Evolutionary conservation across 768 basidiomycete species (phyloP).

Genomic region (Phaffia australis): DNA sequence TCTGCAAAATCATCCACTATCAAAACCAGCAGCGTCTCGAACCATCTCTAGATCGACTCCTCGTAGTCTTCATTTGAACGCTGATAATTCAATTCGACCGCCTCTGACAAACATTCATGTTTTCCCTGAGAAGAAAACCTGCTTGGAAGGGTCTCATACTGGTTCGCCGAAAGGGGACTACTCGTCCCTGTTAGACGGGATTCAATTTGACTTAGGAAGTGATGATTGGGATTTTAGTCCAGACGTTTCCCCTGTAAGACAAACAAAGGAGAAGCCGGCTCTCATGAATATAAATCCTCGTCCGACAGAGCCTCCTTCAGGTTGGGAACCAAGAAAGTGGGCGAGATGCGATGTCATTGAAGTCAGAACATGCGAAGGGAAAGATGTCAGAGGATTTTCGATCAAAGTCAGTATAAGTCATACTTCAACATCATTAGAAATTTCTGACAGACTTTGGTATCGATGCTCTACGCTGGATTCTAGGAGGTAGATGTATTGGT

Average conservation of each 20-base stretch:
- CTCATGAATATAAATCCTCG: constrained; percentile 5
- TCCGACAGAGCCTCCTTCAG: background rate
- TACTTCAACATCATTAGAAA: too few species aligned
- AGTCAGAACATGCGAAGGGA: background rate
- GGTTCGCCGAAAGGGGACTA: background rate
- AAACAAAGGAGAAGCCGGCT: background rate
- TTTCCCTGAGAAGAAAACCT: constrained; percentile 6
- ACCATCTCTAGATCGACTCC: too few species aligned
- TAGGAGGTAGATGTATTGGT: constrained; percentile 6
- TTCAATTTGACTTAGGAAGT: background rate
- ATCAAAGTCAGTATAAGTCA: background rate
- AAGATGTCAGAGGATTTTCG: background rate
- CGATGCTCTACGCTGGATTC: background rate
- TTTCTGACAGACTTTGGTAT: background rate
- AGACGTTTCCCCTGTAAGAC: background rate
- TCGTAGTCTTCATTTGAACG: too few species aligned
- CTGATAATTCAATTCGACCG: too few species aligned
- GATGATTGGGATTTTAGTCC: background rate
- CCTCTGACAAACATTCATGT: background rate
- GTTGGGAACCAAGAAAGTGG: constrained; percentile 11
- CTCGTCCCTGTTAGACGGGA: background rate
- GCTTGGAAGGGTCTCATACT: background rate
- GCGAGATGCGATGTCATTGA: constrained; percentile 6
- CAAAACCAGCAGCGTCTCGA: too few species aligned
- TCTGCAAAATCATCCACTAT: too few species aligned